These are phyloP conservation scores for Boletus semigastroideus DNA, from an alignment of 1,284 basidiomycete genomes.

Conservation along the genomic window DNA sequence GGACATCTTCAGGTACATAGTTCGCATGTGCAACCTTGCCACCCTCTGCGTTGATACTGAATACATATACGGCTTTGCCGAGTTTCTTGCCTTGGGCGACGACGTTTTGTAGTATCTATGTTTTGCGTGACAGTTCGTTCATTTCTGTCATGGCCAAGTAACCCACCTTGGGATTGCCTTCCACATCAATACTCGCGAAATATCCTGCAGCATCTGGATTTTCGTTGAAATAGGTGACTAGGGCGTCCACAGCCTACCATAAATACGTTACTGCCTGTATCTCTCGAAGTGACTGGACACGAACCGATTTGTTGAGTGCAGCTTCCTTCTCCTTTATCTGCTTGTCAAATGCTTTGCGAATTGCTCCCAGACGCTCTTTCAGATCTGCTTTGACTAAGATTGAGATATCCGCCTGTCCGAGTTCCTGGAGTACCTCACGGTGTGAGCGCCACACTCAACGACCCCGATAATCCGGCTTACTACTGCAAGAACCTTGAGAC, in stretches of 20 bases:
- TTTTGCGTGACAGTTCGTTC: constrained; percentile 1
- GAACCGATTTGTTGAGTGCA: constrained; percentile 77
- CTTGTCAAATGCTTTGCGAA: constrained; percentile 86
- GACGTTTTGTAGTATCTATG: constrained; percentile 72
- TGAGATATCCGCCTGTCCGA: constrained; percentile 89
- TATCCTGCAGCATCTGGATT: constrained; percentile 71
- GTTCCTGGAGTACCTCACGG: constrained; percentile 66
- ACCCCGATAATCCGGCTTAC: constrained; percentile 47
- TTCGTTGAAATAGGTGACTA: constrained; percentile 74
- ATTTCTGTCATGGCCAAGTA: background rate
- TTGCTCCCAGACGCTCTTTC: constrained; percentile 68
- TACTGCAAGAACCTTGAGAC: constrained; percentile 78
- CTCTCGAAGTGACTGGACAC: constrained; percentile 15
- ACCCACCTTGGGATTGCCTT: constrained; percentile 78
- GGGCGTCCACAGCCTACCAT: constrained; percentile 65
- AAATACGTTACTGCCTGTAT: background rate
- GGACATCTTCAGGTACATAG: constrained; percentile 67
- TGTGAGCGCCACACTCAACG: constrained; percentile 4
- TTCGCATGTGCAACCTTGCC: constrained; percentile 90
- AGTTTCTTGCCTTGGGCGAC: constrained; percentile 78
- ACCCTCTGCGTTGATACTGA: constrained; percentile 71
- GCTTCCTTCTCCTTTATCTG: constrained; percentile 82
- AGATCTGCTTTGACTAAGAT: constrained; percentile 81
- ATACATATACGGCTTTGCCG: constrained; percentile 84
- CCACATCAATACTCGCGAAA: constrained; percentile 69